A percentile compares a stretch with the other conserved stretches of the same genome.
Conservation (phyloP, 2,329 filamentous ascomycete species). For the Scleromitrula shiraiana region DNA sequence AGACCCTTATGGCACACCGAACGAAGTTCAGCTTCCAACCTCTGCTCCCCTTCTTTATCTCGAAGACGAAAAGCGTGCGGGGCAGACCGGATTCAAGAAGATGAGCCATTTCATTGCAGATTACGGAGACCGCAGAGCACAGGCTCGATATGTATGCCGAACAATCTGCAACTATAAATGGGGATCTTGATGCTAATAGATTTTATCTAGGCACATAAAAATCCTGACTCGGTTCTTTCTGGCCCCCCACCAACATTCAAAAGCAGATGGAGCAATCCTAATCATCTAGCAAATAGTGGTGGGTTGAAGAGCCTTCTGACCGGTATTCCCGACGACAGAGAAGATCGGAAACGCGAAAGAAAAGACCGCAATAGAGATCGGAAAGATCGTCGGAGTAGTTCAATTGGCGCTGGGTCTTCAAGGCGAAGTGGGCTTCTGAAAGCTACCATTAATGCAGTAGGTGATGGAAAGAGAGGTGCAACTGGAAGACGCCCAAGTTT, state of each 20-base stretch:
- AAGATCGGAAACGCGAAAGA: neutral
- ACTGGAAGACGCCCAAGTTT: neutral
- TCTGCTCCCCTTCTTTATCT: neutral
- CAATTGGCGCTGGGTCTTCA: neutral
- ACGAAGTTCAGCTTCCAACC: slow-evolving; percentile 1
- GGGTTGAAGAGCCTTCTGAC: slow-evolving; percentile 3
- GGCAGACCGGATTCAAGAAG: slow-evolving; percentile 24
- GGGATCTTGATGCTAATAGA: no score
- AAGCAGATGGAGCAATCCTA: slow-evolving; percentile 3
- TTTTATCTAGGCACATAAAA: neutral
- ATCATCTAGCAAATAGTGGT: neutral
- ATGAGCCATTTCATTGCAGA: slow-evolving; percentile 30
- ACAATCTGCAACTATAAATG: no score
- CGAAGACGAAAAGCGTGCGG: neutral
- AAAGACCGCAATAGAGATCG: neutral
- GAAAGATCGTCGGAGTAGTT: neutral
- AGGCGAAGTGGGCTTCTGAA: neutral
- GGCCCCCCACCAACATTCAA: neutral
- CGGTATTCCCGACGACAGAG: neutral
- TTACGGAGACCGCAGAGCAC: slow-evolving; percentile 11
- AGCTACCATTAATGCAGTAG: neutral
- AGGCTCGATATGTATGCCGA: slow-evolving; percentile 11
- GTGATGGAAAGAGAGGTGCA: neutral
- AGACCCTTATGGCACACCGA: neutral
- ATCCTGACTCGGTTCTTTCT: neutral